A percentile compares a stretch with the other conserved stretches of the same genome.
Conservation (phyloP, 768 basidiomycete genomes). For the Psilocybe subaeruginosa region DNA sequence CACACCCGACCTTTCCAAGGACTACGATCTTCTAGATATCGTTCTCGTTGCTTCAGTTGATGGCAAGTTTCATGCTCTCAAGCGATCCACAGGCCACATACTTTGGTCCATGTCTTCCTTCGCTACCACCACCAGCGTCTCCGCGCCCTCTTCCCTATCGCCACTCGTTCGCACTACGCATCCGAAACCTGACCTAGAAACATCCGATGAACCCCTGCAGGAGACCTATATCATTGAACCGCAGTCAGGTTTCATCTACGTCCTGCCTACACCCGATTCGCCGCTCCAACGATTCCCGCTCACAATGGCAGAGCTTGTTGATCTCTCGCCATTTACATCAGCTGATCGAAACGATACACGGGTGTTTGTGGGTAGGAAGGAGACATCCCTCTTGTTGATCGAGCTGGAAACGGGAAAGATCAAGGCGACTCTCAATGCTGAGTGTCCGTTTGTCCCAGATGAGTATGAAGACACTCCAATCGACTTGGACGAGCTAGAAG, state of each 20-base stretch:
- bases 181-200: constrained; percentile 57
- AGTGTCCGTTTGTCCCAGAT: constrained; percentile 70
- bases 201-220: constrained; percentile 43
- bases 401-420: constrained; percentile 53
- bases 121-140: constrained; percentile 38
- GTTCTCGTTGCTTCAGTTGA: constrained; percentile 93
- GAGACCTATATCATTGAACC: constrained; percentile 95
- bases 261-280: constrained; percentile 69
- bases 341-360: constrained; percentile 62
- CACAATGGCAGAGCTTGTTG: constrained; percentile 91
- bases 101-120: constrained; percentile 89
- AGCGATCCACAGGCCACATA: constrained; percentile 78
- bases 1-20: constrained; percentile 30
- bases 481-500: constrained; percentile 47
- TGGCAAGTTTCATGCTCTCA: constrained; percentile 93
- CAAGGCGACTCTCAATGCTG: constrained; percentile 73
- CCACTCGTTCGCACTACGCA: constrained; percentile 80
- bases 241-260: constrained; percentile 91
- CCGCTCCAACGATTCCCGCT: constrained; percentile 88
- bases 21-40: constrained; percentile 74
- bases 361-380: constrained; percentile 89
- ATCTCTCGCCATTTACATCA: constrained; percentile 84
- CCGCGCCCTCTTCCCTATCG: constrained; percentile 57
- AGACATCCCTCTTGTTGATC: constrained; percentile 77
- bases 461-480: constrained; percentile 57